Percentiles rank a stretch among this genome's conserved stretches.
These are phyloP conservation scores for Puya raimondii DNA, from an alignment of 176 grass and related monocot species.

Conservation along the genomic window DNA sequence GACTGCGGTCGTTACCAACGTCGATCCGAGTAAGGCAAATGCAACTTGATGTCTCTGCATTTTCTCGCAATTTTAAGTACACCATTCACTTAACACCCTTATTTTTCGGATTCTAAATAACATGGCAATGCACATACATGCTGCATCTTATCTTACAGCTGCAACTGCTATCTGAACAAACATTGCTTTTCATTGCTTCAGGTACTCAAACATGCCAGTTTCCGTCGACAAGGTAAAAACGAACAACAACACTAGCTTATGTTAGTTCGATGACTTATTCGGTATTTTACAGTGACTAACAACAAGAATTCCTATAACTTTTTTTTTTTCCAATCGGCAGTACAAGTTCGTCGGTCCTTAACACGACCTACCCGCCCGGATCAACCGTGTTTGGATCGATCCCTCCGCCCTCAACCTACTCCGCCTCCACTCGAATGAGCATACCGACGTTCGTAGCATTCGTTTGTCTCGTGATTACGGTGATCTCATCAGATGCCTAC, in stretches of 20 bases:
- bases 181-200: conserved; percentile 4
- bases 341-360: not conserved
- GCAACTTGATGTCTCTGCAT: not conserved
- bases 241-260: conserved; percentile 15
- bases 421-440: conserved; percentile 20
- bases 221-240: conserved; percentile 45
- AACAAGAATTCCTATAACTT: not conserved
- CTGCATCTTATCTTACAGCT: not conserved
- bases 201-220: conserved; percentile 56
- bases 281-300: not conserved
- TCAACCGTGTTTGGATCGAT: conserved; percentile 26
- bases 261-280: not conserved
- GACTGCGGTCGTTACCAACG: conserved; percentile 44
- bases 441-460: not conserved
- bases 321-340: not conserved
- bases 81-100: too few relatives aligned
- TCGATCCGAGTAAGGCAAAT: conserved; percentile 62
- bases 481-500: not conserved
- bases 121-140: too few relatives aligned
- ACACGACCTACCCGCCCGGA: conserved; percentile 30
- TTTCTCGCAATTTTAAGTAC: not conserved
- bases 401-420: conserved; percentile 30
- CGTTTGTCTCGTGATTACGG: not conserved
- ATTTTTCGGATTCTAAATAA: too few relatives aligned
- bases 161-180: not conserved